A percentile compares a stretch with the other conserved stretches of the same genome.
These are phyloP conservation scores for Phytophthora sansomeana DNA, from an alignment of 352 stramenopile genomes.

Conservation along the genomic window DNA sequence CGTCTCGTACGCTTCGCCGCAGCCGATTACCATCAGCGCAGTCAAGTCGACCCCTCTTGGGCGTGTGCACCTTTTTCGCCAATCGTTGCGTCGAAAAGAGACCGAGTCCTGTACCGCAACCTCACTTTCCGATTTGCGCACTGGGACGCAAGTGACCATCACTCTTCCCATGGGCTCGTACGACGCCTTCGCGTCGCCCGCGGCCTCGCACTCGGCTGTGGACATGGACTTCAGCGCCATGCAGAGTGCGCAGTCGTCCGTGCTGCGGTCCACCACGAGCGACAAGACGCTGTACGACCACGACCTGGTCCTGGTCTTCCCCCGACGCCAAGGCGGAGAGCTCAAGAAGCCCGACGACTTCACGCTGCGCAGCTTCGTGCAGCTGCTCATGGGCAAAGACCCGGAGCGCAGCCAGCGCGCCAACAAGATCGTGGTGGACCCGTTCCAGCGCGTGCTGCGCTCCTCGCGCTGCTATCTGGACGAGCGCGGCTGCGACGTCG, in stretches of 20 bases:
- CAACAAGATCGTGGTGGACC: constrained; percentile 66
- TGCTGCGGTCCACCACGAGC: constrained; percentile 11
- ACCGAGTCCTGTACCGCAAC: not conserved
- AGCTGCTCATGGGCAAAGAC: constrained; percentile 77
- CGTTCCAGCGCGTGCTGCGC: constrained; percentile 75
- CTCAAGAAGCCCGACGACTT: constrained; percentile 73
- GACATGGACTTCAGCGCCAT: constrained; percentile 59
- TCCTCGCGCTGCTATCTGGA: constrained; percentile 78
- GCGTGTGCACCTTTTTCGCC: constrained; percentile 29
- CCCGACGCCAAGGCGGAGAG: constrained; percentile 66
- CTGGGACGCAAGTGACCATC: constrained; percentile 16
- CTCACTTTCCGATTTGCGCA: constrained; percentile 34
- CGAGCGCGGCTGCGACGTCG: constrained; percentile 56
- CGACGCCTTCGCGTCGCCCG: constrained; percentile 49
- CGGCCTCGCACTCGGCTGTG: constrained; percentile 35
- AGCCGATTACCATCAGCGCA: constrained; percentile 12
- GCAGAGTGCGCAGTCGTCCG: constrained; percentile 35
- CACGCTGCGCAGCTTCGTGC: constrained; percentile 66
- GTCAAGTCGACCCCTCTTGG: not conserved
- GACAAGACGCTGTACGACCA: constrained; percentile 76
- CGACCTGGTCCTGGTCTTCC: constrained; percentile 87
- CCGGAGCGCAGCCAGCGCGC: constrained; percentile 40
- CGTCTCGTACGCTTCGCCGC: not conserved
- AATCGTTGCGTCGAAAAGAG: constrained; percentile 18
- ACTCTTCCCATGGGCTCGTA: constrained; percentile 36